Percentiles rank a stretch among this genome's conserved stretches.
These are phyloP conservation scores for Cladosporium austrohemisphaericum DNA, from an alignment of 2,329 filamentous ascomycete species.

Conservation along the genomic window DNA sequence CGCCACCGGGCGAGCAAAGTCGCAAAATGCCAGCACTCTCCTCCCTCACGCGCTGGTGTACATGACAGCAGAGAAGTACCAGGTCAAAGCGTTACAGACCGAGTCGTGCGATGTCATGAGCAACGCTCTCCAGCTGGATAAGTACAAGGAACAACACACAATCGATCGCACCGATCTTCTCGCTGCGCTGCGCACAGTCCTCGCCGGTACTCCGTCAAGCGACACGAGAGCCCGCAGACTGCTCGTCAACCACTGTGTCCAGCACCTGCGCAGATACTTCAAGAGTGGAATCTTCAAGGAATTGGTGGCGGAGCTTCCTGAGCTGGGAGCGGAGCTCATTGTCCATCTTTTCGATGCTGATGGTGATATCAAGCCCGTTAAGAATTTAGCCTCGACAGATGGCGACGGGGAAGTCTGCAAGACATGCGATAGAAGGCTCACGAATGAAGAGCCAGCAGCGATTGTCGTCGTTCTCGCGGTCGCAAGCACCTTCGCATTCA, in stretches of 20 bases:
- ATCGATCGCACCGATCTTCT: neutral
- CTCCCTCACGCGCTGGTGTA: neutral
- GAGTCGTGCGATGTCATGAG: neutral
- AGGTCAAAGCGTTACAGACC: neutral
- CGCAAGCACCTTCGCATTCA: too few species aligned
- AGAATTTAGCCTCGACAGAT: too few species aligned
- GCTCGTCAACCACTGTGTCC: neutral
- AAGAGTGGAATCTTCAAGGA: neutral
- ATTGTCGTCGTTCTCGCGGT: too few species aligned
- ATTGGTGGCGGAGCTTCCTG: neutral
- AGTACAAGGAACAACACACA: too few species aligned
- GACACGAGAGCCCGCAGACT: neutral
- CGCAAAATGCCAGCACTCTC: too few species aligned
- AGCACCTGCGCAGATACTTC: neutral
- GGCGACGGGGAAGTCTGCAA: too few species aligned
- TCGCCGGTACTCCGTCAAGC: neutral
- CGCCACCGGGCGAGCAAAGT: neutral
- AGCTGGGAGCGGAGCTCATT: neutral
- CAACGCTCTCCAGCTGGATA: too few species aligned
- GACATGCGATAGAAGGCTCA: too few species aligned
- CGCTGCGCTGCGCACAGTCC: neutral
- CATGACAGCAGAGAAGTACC: conserved; percentile 3
- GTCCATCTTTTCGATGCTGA: too few species aligned
- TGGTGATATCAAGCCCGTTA: too few species aligned
- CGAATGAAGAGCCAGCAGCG: too few species aligned